A percentile compares a stretch with the other conserved stretches of the same genome.
These are phyloP conservation scores for Quaeritorhiza haematococci DNA, from an alignment of 371 early-diverging fungal species.

Conservation along the genomic window DNA sequence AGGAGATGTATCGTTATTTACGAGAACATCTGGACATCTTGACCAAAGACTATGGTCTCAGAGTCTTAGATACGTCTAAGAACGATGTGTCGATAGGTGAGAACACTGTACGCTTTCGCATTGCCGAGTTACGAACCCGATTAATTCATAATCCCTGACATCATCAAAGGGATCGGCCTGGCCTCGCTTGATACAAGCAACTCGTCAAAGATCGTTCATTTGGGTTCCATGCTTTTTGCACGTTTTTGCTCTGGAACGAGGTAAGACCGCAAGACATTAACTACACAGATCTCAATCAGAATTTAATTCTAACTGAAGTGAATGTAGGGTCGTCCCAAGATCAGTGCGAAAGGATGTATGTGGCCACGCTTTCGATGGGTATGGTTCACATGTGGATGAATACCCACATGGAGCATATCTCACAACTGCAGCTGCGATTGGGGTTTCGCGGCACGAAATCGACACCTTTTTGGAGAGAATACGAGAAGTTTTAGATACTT, in stretches of 20 bases:
- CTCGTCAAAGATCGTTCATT: constrained; percentile 5
- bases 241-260: constrained; percentile 17
- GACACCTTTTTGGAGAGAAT: constrained; percentile 14
- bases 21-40: constrained; percentile 1
- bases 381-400: constrained; percentile 10
- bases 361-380: constrained; percentile 11
- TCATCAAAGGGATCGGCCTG: background rate
- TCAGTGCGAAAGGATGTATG: background rate
- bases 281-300: background rate
- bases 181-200: background rate
- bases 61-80: constrained; percentile 21
- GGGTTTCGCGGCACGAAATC: constrained; percentile 6
- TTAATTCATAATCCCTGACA: background rate
- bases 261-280: background rate
- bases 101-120: background rate
- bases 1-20: constrained; percentile 1
- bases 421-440: constrained; percentile 21
- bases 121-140: no score
- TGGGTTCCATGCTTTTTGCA: constrained; percentile 23
- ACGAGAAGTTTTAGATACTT: no score
- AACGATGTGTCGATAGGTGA: constrained; percentile 25
- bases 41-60: background rate
- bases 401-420: constrained; percentile 13
- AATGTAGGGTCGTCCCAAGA: background rate
- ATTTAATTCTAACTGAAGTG: background rate